phyloP scores from a whole-genome alignment of 2,329 filamentous ascomycete species.

The Colletotrichum eleusines region DNA sequence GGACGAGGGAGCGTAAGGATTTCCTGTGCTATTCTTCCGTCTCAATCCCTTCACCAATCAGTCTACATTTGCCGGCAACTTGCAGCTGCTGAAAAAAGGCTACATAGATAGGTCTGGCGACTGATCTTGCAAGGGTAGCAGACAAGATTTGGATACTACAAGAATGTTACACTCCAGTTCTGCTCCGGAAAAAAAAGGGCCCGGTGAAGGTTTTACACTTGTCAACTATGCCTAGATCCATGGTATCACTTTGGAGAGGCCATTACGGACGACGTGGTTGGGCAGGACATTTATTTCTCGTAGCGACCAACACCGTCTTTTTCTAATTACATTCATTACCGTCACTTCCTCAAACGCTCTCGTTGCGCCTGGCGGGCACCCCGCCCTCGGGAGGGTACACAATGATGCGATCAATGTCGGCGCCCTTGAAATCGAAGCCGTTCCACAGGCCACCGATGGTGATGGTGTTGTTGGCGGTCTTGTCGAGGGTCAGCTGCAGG shows the following conservation, averaged over 20 bases:
- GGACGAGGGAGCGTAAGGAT: no score
- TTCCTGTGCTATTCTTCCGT: background rate
- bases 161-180: background rate
- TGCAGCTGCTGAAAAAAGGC: background rate
- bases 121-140: background rate
- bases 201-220: background rate
- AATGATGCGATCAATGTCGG: constrained; percentile 69
- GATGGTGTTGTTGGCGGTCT: constrained; percentile 65
- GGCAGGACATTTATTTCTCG: background rate
- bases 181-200: background rate
- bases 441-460: constrained; percentile 69
- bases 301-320: background rate
- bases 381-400: constrained; percentile 67
- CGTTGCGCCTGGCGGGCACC: constrained; percentile 22
- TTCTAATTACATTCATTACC: constrained; percentile 19
- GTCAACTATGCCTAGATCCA: background rate
- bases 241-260: background rate
- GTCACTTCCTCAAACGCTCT: background rate
- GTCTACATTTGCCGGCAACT: background rate
- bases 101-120: background rate
- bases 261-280: background rate
- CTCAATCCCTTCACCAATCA: background rate
- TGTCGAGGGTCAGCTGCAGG: constrained; percentile 63
- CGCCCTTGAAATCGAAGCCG: constrained; percentile 67
- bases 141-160: background rate